A percentile compares a stretch with the other conserved stretches of the same genome.
phyloP scores from a whole-genome alignment of 768 basidiomycete genomes.

The Termitomyces sp. region DNA sequence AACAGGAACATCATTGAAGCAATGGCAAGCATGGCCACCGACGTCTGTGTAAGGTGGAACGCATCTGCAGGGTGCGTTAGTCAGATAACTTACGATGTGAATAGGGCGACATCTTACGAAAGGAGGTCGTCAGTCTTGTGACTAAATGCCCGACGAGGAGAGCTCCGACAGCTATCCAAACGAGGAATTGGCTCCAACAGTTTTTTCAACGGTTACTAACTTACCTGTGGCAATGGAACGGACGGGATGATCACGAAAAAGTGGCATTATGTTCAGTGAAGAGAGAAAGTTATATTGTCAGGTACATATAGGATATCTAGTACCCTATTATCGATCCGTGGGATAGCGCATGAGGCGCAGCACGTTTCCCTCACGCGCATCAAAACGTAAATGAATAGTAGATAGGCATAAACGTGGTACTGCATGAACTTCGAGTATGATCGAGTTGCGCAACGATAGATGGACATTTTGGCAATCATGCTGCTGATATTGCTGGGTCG shows the following conservation, averaged over 20 bases:
- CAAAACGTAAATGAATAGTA: slow-evolving; percentile 6
- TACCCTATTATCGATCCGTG: slow-evolving; percentile 7
- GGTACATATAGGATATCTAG: not conserved
- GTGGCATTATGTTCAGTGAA: slow-evolving; percentile 29
- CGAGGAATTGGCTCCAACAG: not conserved
- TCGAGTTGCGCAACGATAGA: not conserved
- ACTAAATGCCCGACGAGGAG: slow-evolving; percentile 44
- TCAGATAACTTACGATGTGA: not conserved
- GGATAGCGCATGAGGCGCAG: slow-evolving; percentile 9
- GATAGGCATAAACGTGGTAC: not conserved
- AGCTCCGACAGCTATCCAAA: slow-evolving; percentile 36
- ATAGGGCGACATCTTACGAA: slow-evolving; percentile 26
- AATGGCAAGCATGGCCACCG: slow-evolving; percentile 64
- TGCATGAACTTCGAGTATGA: not conserved
- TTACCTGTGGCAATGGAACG: slow-evolving; percentile 39
- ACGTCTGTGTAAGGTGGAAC: slow-evolving; percentile 66
- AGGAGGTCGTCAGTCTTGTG: slow-evolving; percentile 43
- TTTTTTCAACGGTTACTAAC: not conserved
- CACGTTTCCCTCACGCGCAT: slow-evolving; percentile 12
- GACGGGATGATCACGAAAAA: slow-evolving; percentile 43
- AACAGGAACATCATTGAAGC: slow-evolving; percentile 62
- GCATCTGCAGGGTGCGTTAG: slow-evolving; percentile 34
- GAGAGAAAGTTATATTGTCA: not conserved
- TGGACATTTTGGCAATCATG: not conserved
- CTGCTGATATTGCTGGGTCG: not conserved